Percentiles rank a stretch among this genome's conserved stretches.
Evolutionary conservation across 768 basidiomycete species (phyloP).

Genomic region (Lyophyllum atratum): DNA sequence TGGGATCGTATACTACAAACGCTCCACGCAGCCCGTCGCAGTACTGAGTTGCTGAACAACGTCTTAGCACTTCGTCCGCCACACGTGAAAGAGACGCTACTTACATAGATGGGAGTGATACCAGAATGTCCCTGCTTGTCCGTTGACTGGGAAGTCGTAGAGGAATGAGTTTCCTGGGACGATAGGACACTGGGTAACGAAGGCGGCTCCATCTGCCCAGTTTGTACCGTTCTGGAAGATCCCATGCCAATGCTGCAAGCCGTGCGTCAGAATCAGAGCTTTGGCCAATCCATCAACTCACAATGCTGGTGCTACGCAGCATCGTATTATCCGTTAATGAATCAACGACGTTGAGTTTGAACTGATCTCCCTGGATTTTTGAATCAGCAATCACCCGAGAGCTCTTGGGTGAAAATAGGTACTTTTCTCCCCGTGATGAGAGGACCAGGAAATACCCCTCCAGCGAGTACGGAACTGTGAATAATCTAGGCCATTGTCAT

Average conservation of each 20-base stretch:
- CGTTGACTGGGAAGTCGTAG: neutral
- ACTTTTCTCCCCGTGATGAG: neutral
- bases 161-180: neutral
- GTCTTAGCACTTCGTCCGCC: neutral
- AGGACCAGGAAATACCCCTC: neutral
- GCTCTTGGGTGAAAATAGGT: neutral
- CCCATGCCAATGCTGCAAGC: neutral
- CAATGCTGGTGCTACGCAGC: neutral
- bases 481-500: neutral
- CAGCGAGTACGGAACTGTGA: neutral
- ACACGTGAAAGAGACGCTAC: neutral
- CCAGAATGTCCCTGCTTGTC: neutral
- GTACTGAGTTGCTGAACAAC: conserved; percentile 23
- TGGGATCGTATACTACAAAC: conserved; percentile 37
- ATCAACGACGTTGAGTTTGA: neutral
- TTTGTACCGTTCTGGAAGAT: neutral
- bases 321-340: neutral
- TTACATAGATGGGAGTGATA: neutral
- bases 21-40: conserved; percentile 45
- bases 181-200: neutral
- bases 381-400: neutral
- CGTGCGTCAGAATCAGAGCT: neutral
- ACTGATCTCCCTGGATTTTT: neutral
- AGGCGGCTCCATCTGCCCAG: neutral
- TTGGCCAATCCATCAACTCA: neutral